These are phyloP conservation scores for Musa itinerans DNA, from an alignment of 176 grass and related monocot species.

Conservation along the genomic window DNA sequence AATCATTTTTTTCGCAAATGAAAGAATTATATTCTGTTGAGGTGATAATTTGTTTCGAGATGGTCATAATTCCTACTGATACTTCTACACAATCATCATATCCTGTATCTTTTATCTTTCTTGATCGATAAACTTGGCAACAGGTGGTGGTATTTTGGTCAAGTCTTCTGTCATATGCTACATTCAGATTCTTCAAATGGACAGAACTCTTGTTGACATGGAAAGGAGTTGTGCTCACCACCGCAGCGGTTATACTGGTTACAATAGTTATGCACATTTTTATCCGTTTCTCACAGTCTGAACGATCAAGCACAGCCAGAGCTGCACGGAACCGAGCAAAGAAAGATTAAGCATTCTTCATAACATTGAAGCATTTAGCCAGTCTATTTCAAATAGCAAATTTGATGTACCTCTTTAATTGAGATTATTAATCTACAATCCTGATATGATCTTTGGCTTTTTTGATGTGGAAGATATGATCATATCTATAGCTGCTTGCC, in stretches of 20 bases:
- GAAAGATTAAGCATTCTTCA: conserved; percentile 30
- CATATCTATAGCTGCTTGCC: no score
- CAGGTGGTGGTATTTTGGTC: conserved; percentile 75
- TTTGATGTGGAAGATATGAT: no score
- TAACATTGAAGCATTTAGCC: no score
- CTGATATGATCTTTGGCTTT: no score
- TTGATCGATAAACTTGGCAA: neutral
- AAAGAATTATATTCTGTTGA: no score
- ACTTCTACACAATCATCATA: no score
- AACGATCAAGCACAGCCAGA: conserved; percentile 47
- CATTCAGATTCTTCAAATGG: conserved; percentile 55
- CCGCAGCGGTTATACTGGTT: conserved; percentile 34
- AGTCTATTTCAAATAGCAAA: no score
- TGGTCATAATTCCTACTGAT: no score
- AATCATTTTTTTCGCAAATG: no score
- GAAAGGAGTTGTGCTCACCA: conserved; percentile 44
- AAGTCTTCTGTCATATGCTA: conserved; percentile 44
- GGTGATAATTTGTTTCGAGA: no score
- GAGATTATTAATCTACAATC: no score
- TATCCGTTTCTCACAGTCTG: conserved; percentile 56
- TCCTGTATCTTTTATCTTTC: neutral
- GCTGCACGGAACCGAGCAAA: conserved; percentile 45
- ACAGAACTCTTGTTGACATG: conserved; percentile 46
- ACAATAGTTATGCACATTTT: conserved; percentile 57
- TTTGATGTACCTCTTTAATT: no score